Evolutionary conservation across 2,329 filamentous ascomycete genomes (phyloP).

Genomic region (Aspergillus proliferans): DNA sequence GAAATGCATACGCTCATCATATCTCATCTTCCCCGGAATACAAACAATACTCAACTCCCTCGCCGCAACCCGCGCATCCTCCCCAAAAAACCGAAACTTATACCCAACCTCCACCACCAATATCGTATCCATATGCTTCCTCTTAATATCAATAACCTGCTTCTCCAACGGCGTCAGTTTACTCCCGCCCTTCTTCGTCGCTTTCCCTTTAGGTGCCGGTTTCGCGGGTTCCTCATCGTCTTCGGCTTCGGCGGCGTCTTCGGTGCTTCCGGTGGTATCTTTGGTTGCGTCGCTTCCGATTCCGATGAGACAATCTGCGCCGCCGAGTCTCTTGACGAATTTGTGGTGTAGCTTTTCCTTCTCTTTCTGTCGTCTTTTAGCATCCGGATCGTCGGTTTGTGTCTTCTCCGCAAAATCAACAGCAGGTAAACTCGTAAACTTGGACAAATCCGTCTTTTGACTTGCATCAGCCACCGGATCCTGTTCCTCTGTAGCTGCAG

Average conservation of each 20-base stretch:
- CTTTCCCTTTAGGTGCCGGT: constrained; percentile 37
- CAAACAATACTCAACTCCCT: constrained; percentile 93
- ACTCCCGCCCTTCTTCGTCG: constrained; percentile 63
- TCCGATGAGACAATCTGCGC: constrained; percentile 70
- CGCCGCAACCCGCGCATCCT: constrained; percentile 82
- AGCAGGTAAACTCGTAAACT: constrained; percentile 50
- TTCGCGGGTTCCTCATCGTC: constrained; percentile 46
- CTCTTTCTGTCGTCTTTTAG: constrained; percentile 47
- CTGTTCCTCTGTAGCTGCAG: constrained; percentile 1
- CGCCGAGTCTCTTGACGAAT: constrained; percentile 86
- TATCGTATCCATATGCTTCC: constrained; percentile 80
- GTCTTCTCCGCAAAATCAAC: constrained; percentile 29
- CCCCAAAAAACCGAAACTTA: constrained; percentile 95
- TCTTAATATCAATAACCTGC: constrained; percentile 90
- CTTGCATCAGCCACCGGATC: constrained; percentile 17
- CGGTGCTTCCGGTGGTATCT: constrained; percentile 46
- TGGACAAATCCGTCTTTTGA: constrained; percentile 53
- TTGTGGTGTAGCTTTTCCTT: constrained; percentile 71
- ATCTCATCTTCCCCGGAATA: constrained; percentile 90
- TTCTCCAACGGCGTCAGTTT: constrained; percentile 94
- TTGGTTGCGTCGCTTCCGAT: constrained; percentile 57
- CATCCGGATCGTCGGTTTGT: constrained; percentile 2
- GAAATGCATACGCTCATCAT: constrained; percentile 70
- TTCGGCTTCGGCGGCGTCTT: constrained; percentile 56
- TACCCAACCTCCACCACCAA: constrained; percentile 94